A percentile compares a stretch with the other conserved stretches of the same genome.
These are phyloP conservation scores for Lenzites betulinus DNA, from an alignment of 768 basidiomycete species.

Conservation along the genomic window DNA sequence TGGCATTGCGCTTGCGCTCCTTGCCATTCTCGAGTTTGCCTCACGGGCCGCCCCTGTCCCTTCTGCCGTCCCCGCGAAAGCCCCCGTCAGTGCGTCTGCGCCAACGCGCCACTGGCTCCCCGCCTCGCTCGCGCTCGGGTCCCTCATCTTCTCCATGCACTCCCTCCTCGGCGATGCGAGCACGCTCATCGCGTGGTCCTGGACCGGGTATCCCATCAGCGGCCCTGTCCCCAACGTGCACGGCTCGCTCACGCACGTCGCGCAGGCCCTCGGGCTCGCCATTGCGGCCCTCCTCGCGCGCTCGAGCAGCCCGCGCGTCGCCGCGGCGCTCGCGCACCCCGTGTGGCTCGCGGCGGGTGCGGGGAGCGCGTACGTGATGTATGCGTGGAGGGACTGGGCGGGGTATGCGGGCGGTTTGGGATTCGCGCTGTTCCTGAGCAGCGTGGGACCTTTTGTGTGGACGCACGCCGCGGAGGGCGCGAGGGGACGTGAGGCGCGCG, in stretches of 20 bases:
- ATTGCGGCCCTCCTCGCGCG: slow-evolving; percentile 39
- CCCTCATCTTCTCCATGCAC: slow-evolving; percentile 71
- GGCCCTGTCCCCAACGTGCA: slow-evolving; percentile 77
- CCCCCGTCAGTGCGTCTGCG: background rate
- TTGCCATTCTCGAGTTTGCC: slow-evolving; percentile 59
- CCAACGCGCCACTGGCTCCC: slow-evolving; percentile 35
- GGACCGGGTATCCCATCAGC: slow-evolving; percentile 79
- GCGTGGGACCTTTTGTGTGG: slow-evolving; percentile 58
- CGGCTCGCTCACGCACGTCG: slow-evolving; percentile 65
- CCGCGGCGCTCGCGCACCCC: slow-evolving; percentile 42
- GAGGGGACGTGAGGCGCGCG: slow-evolving; percentile 40
- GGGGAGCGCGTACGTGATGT: slow-evolving; percentile 56
- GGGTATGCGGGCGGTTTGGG: slow-evolving; percentile 72
- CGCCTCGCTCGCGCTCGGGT: slow-evolving; percentile 60
- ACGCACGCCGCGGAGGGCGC: slow-evolving; percentile 41
- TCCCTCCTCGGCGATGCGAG: slow-evolving; percentile 73
- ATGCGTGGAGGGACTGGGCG: slow-evolving; percentile 61
- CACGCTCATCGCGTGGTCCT: slow-evolving; percentile 83
- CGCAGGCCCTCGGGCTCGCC: slow-evolving; percentile 58
- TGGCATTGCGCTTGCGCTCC: slow-evolving; percentile 57
- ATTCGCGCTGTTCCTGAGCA: slow-evolving; percentile 64
- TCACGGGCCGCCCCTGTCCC: slow-evolving; percentile 40
- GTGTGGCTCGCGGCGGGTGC: slow-evolving; percentile 57
- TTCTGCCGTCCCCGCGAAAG: background rate
- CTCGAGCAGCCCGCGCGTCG: background rate